A percentile compares a stretch with the other conserved stretches of the same genome.
Evolutionary conservation across 371 early-diverging fungal species (phyloP).

Genomic region (Mortierella sp.): DNA sequence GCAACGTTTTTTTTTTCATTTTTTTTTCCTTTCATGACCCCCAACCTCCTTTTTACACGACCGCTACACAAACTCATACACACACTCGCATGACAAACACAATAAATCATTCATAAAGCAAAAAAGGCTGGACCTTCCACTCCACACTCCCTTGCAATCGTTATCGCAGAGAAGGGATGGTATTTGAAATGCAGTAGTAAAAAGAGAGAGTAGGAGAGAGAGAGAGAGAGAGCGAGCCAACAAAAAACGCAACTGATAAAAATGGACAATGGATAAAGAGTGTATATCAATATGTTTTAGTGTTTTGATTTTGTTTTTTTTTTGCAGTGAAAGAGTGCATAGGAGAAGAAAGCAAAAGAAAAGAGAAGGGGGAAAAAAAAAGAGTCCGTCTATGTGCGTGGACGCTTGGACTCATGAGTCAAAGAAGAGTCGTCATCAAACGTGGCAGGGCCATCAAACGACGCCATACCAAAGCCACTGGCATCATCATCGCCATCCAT

Average conservation of each 20-base stretch:
- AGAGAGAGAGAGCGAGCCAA: too few relatives aligned
- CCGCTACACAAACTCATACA: background rate
- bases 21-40: background rate
- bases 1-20: background rate
- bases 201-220: too few relatives aligned
- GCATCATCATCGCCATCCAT: constrained; percentile 33
- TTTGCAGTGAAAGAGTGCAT: background rate
- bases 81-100: background rate
- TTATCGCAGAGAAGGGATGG: background rate
- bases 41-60: background rate
- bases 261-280: too few relatives aligned
- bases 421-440: constrained; percentile 43
- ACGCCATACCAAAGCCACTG: constrained; percentile 49
- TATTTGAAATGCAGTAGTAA: background rate
- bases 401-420: constrained; percentile 47
- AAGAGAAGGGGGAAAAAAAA: background rate
- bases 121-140: background rate
- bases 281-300: background rate
- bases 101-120: background rate
- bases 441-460: constrained; percentile 53
- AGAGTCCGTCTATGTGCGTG: constrained; percentile 29
- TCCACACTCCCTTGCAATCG: background rate
- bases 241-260: too few relatives aligned
- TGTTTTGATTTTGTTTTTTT: constrained; percentile 16
- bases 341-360: background rate